phyloP scores from a whole-genome alignment of 176 grass and related monocot genomes.

The Urochloa ruziziensis region DNA sequence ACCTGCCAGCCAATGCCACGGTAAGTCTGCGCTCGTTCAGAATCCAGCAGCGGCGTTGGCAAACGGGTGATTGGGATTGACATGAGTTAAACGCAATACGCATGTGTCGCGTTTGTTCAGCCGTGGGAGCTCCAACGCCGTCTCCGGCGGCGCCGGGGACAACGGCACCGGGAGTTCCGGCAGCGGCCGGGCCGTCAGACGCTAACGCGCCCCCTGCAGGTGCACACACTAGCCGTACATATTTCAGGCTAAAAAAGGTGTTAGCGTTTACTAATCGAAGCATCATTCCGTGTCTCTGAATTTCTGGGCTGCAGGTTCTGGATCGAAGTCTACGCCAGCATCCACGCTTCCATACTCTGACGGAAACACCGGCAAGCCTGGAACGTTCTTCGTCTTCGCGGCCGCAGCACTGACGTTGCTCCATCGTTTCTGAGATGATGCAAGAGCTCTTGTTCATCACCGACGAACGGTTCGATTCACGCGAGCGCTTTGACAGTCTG shows the following conservation, averaged over 20 bases:
- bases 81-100: too few species aligned
- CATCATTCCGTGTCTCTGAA: neutral
- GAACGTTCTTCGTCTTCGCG: neutral
- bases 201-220: constrained; percentile 38
- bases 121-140: constrained; percentile 10
- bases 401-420: neutral
- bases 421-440: neutral
- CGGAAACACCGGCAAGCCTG: neutral
- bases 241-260: neutral
- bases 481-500: neutral
- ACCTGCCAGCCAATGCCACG: constrained; percentile 50
- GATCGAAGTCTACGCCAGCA: constrained; percentile 32
- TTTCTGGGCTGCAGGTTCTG: constrained; percentile 2
- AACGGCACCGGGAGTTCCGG: neutral
- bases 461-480: neutral
- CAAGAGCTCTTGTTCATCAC: neutral
- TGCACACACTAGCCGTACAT: neutral
- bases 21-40: neutral
- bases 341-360: neutral
- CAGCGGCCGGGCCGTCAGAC: constrained; percentile 18
- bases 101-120: neutral
- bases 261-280: neutral
- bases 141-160: constrained; percentile 33
- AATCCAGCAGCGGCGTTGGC: too few species aligned
- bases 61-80: neutral